Base-by-base conservation (phyloP, 768 basidiomycete genomes). In the Mycena kentingensis region DNA sequence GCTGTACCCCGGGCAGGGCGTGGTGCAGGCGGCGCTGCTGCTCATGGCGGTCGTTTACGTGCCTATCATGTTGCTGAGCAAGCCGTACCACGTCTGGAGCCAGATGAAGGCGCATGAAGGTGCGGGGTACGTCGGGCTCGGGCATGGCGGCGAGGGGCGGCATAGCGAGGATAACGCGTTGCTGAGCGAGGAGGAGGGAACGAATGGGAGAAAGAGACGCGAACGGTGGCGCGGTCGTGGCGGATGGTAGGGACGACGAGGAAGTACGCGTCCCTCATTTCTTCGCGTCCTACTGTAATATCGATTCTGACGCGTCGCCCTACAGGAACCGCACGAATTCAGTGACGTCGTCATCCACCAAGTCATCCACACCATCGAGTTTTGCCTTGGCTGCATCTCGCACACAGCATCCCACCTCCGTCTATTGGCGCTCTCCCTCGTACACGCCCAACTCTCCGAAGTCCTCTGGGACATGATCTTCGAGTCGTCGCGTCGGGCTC, bases 321-420 rank as follows among this genome's bases (percentile, higher is more conserved):
- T 10, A 41, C 65, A 87, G 81, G 84, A 93, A 73, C 78, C 90
- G 42, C 92, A 95, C 67, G 93, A 97, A 65, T 92, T 98, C 70
- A 77, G 93, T 65, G 97, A 99, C 70, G 83, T 97, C 52, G 83
- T 97, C 21, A 90, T 98, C 54, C 96, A 99, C 72, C 97, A 99
- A 70, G 78, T 97, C 56, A 99, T 99, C 65, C 97, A 98, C 72
- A 96, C 94, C 22, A 98, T 99, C 71, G 97, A 99, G 74, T 99
- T 98, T 73, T 99, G 97, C 67, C 84, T 99, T 27, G 97, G 96
- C 6, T 98, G 96, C 70, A 98, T 98, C 64, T 98, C 96, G 58
- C 96, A 98, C 70, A 98, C 96, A 1, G 92, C 92, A 11, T 93
- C 90, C 13, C 91, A 91, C 70, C 82, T 93, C 42, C 89, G 96